Conservation (phyloP, 768 basidiomycete genomes). For the Termitomyces sp. region DNA sequence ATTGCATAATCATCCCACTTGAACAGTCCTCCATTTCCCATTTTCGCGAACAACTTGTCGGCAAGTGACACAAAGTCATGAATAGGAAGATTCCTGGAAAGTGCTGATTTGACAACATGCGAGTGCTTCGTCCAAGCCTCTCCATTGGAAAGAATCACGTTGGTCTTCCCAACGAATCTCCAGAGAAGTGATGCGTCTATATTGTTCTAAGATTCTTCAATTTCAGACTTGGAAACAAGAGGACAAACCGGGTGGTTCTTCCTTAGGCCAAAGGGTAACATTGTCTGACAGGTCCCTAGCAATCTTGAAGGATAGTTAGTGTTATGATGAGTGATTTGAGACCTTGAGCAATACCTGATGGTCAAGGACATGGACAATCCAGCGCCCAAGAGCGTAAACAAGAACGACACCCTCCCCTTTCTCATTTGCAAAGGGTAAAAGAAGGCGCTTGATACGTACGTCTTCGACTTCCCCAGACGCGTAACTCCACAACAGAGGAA, state of each 20-base stretch:
- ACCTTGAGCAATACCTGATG: constrained; percentile 17
- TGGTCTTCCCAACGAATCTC: constrained; percentile 14
- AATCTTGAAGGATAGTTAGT: not conserved
- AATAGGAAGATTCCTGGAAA: constrained; percentile 29
- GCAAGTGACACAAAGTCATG: constrained; percentile 25
- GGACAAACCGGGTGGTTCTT: constrained; percentile 13
- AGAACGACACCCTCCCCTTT: constrained; percentile 28
- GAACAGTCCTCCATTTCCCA: constrained; percentile 27
- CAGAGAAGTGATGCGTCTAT: constrained; percentile 32
- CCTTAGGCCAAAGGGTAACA: constrained; percentile 17
- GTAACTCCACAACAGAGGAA: constrained; percentile 28
- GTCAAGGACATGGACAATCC: constrained; percentile 38
- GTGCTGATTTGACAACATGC: constrained; percentile 25
- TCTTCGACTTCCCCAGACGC: constrained; percentile 28
- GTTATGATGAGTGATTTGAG: not conserved
- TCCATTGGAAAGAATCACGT: constrained; percentile 33
- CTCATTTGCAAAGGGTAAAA: constrained; percentile 28
- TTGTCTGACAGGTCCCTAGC: not conserved
- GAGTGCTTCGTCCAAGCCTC: constrained; percentile 33
- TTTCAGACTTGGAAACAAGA: constrained; percentile 17
- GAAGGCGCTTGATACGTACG: constrained; percentile 25
- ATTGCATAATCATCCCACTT: constrained; percentile 14
- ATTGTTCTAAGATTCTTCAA: constrained; percentile 24
- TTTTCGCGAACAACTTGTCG: constrained; percentile 24
- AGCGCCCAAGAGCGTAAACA: constrained; percentile 34